A percentile compares a stretch with the other conserved stretches of the same genome.
Conservation (phyloP, 1,284 basidiomycete genomes). For the Agroathelia rolfsii region DNA sequence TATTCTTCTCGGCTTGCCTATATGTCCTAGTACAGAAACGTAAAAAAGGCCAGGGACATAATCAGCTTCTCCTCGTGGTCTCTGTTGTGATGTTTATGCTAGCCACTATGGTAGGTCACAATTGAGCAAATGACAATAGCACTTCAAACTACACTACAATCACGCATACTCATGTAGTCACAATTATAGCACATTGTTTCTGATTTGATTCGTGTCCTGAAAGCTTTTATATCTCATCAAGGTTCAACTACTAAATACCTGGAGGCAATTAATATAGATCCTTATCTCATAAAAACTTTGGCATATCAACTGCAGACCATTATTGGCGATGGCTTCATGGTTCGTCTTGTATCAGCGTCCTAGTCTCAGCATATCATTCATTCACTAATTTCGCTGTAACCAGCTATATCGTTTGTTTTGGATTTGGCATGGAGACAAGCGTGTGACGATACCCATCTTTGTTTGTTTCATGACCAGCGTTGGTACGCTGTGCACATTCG, state of each 20-base stretch:
- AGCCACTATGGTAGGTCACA: slow-evolving; percentile 5
- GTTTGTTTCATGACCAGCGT: slow-evolving; percentile 18
- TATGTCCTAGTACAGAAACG: slow-evolving; percentile 4
- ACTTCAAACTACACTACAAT: too few species aligned
- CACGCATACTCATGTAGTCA: too few species aligned
- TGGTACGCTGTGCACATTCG: too few species aligned
- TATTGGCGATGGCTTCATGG: slow-evolving; percentile 25
- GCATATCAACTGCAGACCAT: slow-evolving; percentile 23
- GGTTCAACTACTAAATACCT: slow-evolving; percentile 10
- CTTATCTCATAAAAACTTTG: slow-evolving; percentile 20
- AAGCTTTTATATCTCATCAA: slow-evolving; percentile 6
- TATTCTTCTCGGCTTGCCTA: slow-evolving; percentile 3
- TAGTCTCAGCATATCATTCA: background rate
- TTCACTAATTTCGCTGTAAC: background rate
- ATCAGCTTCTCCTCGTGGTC: slow-evolving; percentile 3
- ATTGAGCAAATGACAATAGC: too few species aligned
- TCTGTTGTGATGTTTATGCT: slow-evolving; percentile 4
- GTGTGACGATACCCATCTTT: slow-evolving; percentile 15
- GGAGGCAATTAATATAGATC: slow-evolving; percentile 18
- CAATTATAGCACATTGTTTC: slow-evolving; percentile 10
- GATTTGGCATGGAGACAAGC: slow-evolving; percentile 16
- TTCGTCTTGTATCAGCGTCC: too few species aligned
- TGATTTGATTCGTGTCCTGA: slow-evolving; percentile 8
- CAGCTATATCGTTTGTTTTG: slow-evolving; percentile 21
- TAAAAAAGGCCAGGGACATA: slow-evolving; percentile 1